Conservation (phyloP, 2,329 filamentous ascomycete species). For the Alternaria burnsii region DNA sequence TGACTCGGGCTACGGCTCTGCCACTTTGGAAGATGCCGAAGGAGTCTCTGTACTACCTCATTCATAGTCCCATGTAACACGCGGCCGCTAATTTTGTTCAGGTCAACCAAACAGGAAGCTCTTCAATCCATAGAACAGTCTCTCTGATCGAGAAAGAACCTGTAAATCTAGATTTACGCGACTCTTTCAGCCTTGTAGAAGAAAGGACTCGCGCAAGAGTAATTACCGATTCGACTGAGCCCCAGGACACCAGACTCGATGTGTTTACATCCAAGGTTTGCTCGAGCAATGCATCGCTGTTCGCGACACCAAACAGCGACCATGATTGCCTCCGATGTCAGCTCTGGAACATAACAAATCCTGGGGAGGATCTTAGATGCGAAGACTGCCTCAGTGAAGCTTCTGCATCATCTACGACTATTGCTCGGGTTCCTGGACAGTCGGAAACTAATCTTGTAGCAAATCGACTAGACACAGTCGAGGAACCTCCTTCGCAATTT, state of each 20-base stretch:
- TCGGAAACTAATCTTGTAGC: not conserved
- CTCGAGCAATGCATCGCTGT: conserved; percentile 17
- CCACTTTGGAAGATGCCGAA: conserved; percentile 27
- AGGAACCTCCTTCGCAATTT: not conserved
- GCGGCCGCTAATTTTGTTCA: conserved; percentile 17
- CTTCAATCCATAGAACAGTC: not conserved
- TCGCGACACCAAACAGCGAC: conserved; percentile 15
- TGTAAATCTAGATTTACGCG: conserved; percentile 10
- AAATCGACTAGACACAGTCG: not conserved
- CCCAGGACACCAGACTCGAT: conserved; percentile 30
- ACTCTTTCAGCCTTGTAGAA: conserved; percentile 21
- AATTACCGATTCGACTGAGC: conserved; percentile 24
- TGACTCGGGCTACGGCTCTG: conserved; percentile 47
- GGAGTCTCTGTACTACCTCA: conserved; percentile 6
- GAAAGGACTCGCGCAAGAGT: conserved; percentile 15
- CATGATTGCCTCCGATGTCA: conserved; percentile 34
- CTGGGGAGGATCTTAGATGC: conserved; percentile 32
- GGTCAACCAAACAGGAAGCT: conserved; percentile 15
- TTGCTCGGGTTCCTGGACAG: not conserved
- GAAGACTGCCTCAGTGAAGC: conserved; percentile 27
- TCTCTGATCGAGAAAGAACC: not conserved
- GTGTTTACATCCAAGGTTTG: conserved; percentile 31
- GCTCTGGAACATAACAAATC: conserved; percentile 35
- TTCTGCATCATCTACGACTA: conserved; percentile 4
- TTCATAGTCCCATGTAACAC: not conserved